A percentile compares a stretch with the other conserved stretches of the same genome.
phyloP scores from a whole-genome alignment of 305 asterid genomes.

The Andrographis paniculata region DNA sequence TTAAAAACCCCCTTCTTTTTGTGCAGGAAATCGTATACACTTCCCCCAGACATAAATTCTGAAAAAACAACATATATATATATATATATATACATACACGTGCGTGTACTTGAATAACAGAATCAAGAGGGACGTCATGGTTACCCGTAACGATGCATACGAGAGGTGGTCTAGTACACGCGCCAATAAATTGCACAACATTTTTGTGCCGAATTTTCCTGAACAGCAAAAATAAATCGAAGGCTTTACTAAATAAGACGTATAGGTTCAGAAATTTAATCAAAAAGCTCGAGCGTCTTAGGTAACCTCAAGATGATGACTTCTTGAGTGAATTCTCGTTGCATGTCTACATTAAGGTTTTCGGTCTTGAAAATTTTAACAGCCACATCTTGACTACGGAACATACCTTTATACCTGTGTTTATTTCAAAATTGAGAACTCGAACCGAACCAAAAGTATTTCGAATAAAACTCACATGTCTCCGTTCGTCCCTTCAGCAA shows the following conservation, averaged over 20 bases:
- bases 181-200: constrained; percentile 77
- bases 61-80: constrained; percentile 5
- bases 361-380: constrained; percentile 61
- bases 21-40: constrained; percentile 73
- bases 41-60: constrained; percentile 92
- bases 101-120: not conserved
- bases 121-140: not conserved
- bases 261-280: not conserved
- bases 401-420: constrained; percentile 68
- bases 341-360: constrained; percentile 37
- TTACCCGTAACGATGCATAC: constrained; percentile 82
- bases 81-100: not conserved
- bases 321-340: constrained; percentile 72
- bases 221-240: constrained; percentile 23
- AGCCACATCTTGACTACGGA: constrained; percentile 71
- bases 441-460: constrained; percentile 4
- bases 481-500: constrained; percentile 59
- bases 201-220: constrained; percentile 88
- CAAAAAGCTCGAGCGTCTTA: not conserved
- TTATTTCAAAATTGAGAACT: constrained; percentile 5
- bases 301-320: constrained; percentile 70
- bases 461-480: constrained; percentile 47
- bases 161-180: constrained; percentile 76
- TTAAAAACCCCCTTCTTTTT: constrained; percentile 52
- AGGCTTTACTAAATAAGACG: no score